Evolutionary conservation across 169 alveolate species (phyloP).

Genomic region (Eimeria sp.): DNA sequence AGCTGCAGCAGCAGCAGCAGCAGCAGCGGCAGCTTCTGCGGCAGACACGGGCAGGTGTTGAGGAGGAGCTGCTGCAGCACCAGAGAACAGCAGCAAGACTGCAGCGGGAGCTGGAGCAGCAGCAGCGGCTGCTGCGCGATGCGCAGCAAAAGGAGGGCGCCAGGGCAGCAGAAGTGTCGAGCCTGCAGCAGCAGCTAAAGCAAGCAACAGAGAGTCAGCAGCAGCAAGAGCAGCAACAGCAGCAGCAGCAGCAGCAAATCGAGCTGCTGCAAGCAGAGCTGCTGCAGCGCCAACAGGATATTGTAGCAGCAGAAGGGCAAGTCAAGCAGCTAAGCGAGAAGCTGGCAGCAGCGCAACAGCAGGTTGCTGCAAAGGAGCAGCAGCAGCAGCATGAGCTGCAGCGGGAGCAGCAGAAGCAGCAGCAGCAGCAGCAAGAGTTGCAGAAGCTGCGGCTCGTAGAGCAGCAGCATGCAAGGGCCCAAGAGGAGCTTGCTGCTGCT

Average conservation of each 20-base stretch:
- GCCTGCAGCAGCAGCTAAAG: constrained; percentile 39
- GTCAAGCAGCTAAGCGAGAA: constrained; percentile 55
- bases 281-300: constrained; percentile 56
- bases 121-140: constrained; percentile 65
- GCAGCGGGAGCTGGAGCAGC: constrained; percentile 60
- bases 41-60: neutral
- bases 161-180: neutral
- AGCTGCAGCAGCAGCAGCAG: constrained; percentile 72
- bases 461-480: constrained; percentile 58
- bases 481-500: constrained; percentile 74
- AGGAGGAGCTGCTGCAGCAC: constrained; percentile 48
- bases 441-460: constrained; percentile 1
- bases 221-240: constrained; percentile 66
- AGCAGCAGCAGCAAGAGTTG: constrained; percentile 74
- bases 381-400: constrained; percentile 64
- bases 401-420: constrained; percentile 52
- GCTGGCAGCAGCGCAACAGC: constrained; percentile 62
- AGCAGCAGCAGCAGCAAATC: constrained; percentile 65
- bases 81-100: constrained; percentile 40
- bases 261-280: constrained; percentile 60
- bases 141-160: constrained; percentile 62
- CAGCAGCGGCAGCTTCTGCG: constrained; percentile 51
- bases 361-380: constrained; percentile 11
- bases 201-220: constrained; percentile 26
- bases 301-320: constrained; percentile 40